Conservation (phyloP, 2,329 filamentous ascomycete species). For the Colletotrichum eleusines region DNA sequence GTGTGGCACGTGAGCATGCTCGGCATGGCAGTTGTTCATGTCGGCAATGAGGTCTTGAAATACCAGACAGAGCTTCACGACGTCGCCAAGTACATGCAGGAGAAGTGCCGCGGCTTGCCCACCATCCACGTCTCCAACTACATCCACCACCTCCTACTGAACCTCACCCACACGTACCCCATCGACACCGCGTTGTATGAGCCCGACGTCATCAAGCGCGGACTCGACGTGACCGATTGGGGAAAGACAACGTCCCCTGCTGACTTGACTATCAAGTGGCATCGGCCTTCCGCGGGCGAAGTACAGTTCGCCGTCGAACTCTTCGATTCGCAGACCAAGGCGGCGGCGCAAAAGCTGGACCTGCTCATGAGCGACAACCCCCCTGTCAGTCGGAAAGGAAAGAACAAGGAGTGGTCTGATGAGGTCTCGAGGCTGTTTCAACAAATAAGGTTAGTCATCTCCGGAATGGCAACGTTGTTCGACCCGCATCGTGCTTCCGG, state of each 20-base stretch:
- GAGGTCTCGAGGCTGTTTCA: slow-evolving; percentile 92
- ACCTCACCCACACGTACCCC: slow-evolving; percentile 93
- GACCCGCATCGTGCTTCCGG: slow-evolving; percentile 80
- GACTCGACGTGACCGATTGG: slow-evolving; percentile 85
- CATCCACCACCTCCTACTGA: slow-evolving; percentile 94
- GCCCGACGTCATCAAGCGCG: slow-evolving; percentile 76
- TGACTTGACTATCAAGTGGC: slow-evolving; percentile 89
- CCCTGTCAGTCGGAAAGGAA: slow-evolving; percentile 89
- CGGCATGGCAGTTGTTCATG: slow-evolving; percentile 97
- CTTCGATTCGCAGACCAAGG: slow-evolving; percentile 85
- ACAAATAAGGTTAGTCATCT: slow-evolving; percentile 87
- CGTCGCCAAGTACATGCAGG: slow-evolving; percentile 95
- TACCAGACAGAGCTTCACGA: slow-evolving; percentile 91
- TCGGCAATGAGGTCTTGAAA: slow-evolving; percentile 88
- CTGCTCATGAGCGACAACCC: slow-evolving; percentile 85
- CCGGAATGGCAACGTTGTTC: slow-evolving; percentile 90
- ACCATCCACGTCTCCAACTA: slow-evolving; percentile 98
- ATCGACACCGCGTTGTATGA: slow-evolving; percentile 92
- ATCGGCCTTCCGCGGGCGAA: slow-evolving; percentile 83
- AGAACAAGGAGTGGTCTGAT: slow-evolving; percentile 99
- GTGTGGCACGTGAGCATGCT: slow-evolving; percentile 98
- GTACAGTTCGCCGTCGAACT: slow-evolving; percentile 90
- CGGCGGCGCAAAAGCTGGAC: slow-evolving; percentile 79
- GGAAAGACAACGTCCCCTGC: slow-evolving; percentile 80
- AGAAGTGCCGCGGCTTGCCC: slow-evolving; percentile 91